Conservation (phyloP, 2,329 filamentous ascomycete genomes). For the Nothopassalora personata region DNA sequence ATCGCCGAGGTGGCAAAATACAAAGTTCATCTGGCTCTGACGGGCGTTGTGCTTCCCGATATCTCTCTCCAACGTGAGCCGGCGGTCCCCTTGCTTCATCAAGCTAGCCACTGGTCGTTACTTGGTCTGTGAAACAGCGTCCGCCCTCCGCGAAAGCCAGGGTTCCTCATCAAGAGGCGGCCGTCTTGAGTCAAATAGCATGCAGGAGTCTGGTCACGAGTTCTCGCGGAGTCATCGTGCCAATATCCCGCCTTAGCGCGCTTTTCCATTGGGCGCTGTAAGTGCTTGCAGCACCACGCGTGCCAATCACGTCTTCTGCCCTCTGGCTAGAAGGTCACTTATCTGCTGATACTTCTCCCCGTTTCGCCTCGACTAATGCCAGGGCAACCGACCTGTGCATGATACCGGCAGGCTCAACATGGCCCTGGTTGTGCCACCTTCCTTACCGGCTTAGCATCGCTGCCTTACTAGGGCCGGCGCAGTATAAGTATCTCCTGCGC, state of each 20-base stretch:
- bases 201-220: neutral
- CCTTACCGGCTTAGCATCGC: slow-evolving; percentile 11
- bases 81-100: slow-evolving; percentile 9
- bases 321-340: slow-evolving; percentile 10
- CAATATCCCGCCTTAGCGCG: slow-evolving; percentile 15
- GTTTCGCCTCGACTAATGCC: slow-evolving; percentile 16
- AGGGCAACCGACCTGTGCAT: slow-evolving; percentile 16
- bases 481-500: slow-evolving; percentile 20
- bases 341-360: slow-evolving; percentile 13
- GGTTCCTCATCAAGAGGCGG: slow-evolving; percentile 12
- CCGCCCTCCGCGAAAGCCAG: slow-evolving; percentile 11
- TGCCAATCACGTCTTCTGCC: slow-evolving; percentile 20
- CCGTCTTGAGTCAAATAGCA: slow-evolving; percentile 15
- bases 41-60: slow-evolving; percentile 1
- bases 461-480: slow-evolving; percentile 17
- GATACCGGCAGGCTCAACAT: slow-evolving; percentile 10
- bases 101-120: slow-evolving; percentile 10
- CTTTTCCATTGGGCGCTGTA: neutral
- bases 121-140: slow-evolving; percentile 17
- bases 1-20: slow-evolving; percentile 10
- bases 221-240: slow-evolving; percentile 8
- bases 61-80: slow-evolving; percentile 6
- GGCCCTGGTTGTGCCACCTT: slow-evolving; percentile 8
- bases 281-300: slow-evolving; percentile 10
- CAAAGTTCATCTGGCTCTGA: slow-evolving; percentile 11